A percentile compares a stretch with the other conserved stretches of the same genome.
These are phyloP conservation scores for Boletellus ananas DNA, from an alignment of 768 basidiomycete genomes.

Conservation along the genomic window DNA sequence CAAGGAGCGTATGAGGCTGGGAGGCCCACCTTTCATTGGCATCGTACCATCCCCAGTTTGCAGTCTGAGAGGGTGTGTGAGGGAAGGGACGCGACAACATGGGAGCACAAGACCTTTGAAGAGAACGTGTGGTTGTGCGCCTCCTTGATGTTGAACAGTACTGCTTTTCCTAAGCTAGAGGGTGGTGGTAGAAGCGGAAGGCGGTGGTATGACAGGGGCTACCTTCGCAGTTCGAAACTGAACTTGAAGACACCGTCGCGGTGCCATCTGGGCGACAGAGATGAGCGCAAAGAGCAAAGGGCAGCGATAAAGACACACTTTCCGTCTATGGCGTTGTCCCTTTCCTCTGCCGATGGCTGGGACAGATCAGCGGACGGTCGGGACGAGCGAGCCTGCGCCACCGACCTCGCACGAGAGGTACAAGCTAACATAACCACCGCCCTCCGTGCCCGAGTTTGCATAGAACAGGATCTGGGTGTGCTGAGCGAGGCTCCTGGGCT, in stretches of 20 bases:
- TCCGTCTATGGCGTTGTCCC: constrained; percentile 59
- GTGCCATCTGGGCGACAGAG: constrained; percentile 54
- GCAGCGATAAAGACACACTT: constrained; percentile 37
- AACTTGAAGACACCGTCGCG: constrained; percentile 85
- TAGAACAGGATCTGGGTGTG: constrained; percentile 72
- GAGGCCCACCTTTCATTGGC: background rate
- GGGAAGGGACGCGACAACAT: background rate
- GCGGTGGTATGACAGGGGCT: background rate
- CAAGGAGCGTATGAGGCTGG: background rate
- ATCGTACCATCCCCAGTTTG: constrained; percentile 82
- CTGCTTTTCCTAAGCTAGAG: constrained; percentile 42
- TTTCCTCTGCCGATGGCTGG: constrained; percentile 77
- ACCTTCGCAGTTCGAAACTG: constrained; percentile 78
- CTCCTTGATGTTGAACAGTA: constrained; percentile 65
- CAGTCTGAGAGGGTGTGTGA: constrained; percentile 46
- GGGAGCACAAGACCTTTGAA: constrained; percentile 45
- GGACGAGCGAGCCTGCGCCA: background rate
- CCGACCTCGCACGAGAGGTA: constrained; percentile 81
- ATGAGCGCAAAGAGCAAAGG: background rate
- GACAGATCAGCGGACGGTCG: constrained; percentile 4
- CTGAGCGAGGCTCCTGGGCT: background rate
- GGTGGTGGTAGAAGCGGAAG: background rate
- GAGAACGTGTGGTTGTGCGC: constrained; percentile 82
- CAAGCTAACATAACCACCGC: constrained; percentile 62
- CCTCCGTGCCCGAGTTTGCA: constrained; percentile 69